Base-by-base conservation (phyloP, 805 yeast species). In the Kodamaea kakaduensis region DNA sequence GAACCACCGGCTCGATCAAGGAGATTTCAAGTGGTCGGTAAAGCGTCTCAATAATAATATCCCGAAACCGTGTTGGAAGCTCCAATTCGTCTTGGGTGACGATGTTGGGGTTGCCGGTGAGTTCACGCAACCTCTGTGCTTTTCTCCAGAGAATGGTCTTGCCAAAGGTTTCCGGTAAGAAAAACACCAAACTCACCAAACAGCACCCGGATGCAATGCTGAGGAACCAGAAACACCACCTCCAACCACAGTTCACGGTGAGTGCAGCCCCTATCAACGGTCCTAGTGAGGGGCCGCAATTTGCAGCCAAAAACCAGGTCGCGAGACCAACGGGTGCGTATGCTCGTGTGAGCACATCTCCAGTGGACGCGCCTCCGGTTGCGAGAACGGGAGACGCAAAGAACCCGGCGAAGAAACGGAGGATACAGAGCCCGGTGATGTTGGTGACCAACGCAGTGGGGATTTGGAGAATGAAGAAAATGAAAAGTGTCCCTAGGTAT, bases 341-440 rank as follows among this genome's bases (percentile, higher is more conserved):
- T 5, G 74, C 66, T 12, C 62, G 51, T 3, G 51, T 31, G 19
- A 71, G 51, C 28, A 77, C 56, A 50, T 78, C 84, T 19, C 73
- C 69, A 25, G 76, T 51, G 5, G 75, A 60, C 8, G 78, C 83
- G 40, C 76, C 81, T 27, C 80, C 82, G 14, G 78, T 74, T 1
- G 78, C 70, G 32, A 77, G 45, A 13, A 75, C 64, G 2, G 83
- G 80, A 3, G 77, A 65, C 12, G 78, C 71, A 36, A 73, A 65
- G 13, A 77, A 41, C 6, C 84, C 83, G n/a, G 69, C 60, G 8
- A 77, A 42, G 38, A 77, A 68, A 31, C 83, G 62, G 19, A 74
- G 52, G 0, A 73, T 63, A 24, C 67, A 59, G 38, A 76, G 54
- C 0, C 73, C 73, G 4, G 71, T 76, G 31, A 77, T 64, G 44